These are phyloP conservation scores for Fremontodendron californicum DNA, from an alignment of 345 rosid genomes.

Conservation along the genomic window DNA sequence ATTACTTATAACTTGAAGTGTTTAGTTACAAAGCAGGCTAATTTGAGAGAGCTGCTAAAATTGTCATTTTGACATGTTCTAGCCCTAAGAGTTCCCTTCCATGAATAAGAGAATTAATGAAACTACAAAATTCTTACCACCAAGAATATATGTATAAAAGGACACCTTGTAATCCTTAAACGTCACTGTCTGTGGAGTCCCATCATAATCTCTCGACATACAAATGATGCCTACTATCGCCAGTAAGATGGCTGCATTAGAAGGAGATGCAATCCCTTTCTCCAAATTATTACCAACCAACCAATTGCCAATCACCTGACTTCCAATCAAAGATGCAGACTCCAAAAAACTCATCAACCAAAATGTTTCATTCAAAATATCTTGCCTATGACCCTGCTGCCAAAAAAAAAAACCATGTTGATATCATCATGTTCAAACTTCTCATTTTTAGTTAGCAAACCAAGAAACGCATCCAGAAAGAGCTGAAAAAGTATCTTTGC, in stretches of 20 bases:
- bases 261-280: slow-evolving; percentile 47
- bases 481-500: not conserved
- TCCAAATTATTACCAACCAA: slow-evolving; percentile 38
- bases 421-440: slow-evolving; percentile 2
- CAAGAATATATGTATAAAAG: slow-evolving; percentile 43
- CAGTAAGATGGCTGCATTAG: slow-evolving; percentile 36
- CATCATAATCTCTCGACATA: slow-evolving; percentile 51
- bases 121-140: slow-evolving; percentile 46
- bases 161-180: slow-evolving; percentile 45
- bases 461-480: not conserved
- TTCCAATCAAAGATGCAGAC: slow-evolving; percentile 66
- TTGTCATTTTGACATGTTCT: not conserved
- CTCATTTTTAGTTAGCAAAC: not conserved
- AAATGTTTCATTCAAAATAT: slow-evolving; percentile 68
- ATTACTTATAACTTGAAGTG: not conserved
- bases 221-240: slow-evolving; percentile 48
- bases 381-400: slow-evolving; percentile 83
- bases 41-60: not conserved
- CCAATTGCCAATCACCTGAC: slow-evolving; percentile 80
- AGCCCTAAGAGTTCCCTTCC: not conserved
- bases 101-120: not conserved
- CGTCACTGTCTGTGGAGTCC: slow-evolving; percentile 32
- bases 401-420: slow-evolving; percentile 19
- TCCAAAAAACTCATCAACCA: slow-evolving; percentile 89
- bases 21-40: not conserved